Evolutionary conservation across 306 rosid genomes (phyloP), one percentile per base, ranked within the genome.

Genomic region (Calophaca sinica): DNA sequence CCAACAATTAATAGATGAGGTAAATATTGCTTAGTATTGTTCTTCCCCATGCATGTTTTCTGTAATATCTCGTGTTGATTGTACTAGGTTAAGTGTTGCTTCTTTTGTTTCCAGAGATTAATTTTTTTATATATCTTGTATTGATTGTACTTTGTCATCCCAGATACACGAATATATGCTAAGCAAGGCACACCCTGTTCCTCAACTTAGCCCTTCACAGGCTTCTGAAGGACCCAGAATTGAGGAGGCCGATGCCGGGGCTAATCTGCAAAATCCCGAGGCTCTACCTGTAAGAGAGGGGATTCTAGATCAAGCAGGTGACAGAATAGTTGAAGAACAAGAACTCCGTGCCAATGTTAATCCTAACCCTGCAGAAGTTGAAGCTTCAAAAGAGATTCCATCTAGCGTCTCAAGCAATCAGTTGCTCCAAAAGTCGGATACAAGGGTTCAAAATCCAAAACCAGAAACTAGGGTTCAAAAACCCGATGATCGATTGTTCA

Each of bases 91-190:
- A 49, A 51, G 38, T 42, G 44, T 59, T 79, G 62, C 63, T 42
- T 26, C 6, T 89, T 29, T 1, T 31, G 39, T 76, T n/a, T 52
- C 2, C 28, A 41, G 3, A 2, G 55, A 32, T 46, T 54, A 13
- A 9, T 44, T 1, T 38, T 15, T 36, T 62, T 32, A 48, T n/a
- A 52, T 68, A 32, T 73, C 14, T 72, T 62, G n/a, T 38, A 29
- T 44, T 79, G 41, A 78, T 31, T 66, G 32, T 11, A 54, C 35
- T 45, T 7, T 66, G 55, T 49, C 74, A 42, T 65, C 73, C 28
- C 81, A 96, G 99, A 87, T 96, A 70, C 98, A 96, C 60, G 97
- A 92, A 63, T 89, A 80, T 77, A 85, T 92, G 92, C 87, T 92
- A 52, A 89, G 92, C 87, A 92, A 88, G 88, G 92, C 90, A 44